Base-by-base conservation (phyloP, 441 rosid species). In the Pelargonium myrrhifolium region DNA sequence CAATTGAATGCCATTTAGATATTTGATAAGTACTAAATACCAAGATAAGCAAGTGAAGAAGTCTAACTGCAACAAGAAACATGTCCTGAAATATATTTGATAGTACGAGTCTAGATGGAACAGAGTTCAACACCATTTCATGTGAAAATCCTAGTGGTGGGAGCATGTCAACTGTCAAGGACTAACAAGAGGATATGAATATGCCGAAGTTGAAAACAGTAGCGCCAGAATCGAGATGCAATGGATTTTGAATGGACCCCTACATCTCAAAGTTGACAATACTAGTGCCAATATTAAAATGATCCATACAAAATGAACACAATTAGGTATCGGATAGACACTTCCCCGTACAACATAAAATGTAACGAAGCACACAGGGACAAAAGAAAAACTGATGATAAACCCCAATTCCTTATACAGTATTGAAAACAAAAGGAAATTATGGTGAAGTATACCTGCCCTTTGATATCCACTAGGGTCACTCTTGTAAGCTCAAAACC, bases 401-500 rank as follows among this genome's bases (percentile, higher is more conserved):
- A 49, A 49, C 18, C 56, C 15, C 56, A 49, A 15, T n/a, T 22
- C 40, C 35, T 39, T 58, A 9, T 28, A 42, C 37, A 62, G 56
- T 51, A 42, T 21, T 10, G 17, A 31, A 39, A 6, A 39, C n/a
- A 9, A 24, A 63, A 17, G 24, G 17, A n/a, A 64, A 65, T 42
- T 62, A 18, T 9, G 0, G 39, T 49, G 66, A 8, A 76, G 1
- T 69, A 77, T 80, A 87, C 97, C 97, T 87, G 85, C 75, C 98
- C 99, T 72, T 78, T 71, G 59, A 81, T 72, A 83, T 94, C 97
- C 60, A 92, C 98, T 26, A 94, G 68, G 39, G 99, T 94, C 71
- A 84, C 79, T 80, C 99, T 86, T 62, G 99, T 88, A 64, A 94
- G 85, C 87, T 92, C 97, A 14, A 88, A 89, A 62, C 98, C 99